Evolutionary conservation across 345 rosid genomes (phyloP).

Genomic region (Boechera divaricarpa): DNA sequence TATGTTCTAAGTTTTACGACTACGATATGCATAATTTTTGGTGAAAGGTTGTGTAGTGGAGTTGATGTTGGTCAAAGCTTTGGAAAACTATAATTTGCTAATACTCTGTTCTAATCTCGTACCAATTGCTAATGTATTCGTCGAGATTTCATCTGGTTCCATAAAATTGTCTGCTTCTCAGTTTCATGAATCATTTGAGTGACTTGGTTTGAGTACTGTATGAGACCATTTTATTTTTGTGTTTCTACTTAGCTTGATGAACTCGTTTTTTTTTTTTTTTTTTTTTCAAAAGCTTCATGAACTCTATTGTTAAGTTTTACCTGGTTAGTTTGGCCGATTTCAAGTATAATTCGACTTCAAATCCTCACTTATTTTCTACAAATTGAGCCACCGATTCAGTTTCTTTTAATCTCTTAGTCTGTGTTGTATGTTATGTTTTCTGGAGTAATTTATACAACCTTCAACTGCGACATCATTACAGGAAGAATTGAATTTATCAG

Average conservation of each 20-base stretch:
- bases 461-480: constrained; percentile 33
- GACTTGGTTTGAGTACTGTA: constrained; percentile 1
- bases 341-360: neutral
- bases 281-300: neutral
- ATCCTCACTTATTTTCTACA: neutral
- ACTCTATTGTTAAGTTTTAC: neutral
- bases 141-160: neutral
- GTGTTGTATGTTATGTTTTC: constrained; percentile 16
- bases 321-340: neutral
- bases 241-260: constrained; percentile 6
- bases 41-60: neutral
- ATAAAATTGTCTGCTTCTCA: neutral
- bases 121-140: neutral
- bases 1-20: neutral
- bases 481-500: constrained; percentile 65
- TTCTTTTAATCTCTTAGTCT: neutral
- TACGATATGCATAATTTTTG: neutral
- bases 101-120: constrained; percentile 28
- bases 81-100: neutral
- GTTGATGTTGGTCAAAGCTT: constrained; percentile 23
- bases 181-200: constrained; percentile 5
- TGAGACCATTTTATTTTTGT: too few relatives aligned
- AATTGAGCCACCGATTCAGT: neutral
- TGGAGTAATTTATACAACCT: neutral
- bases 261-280: too few relatives aligned